Conservation (phyloP, 805 yeast species). For the Ogataea allantospora region DNA sequence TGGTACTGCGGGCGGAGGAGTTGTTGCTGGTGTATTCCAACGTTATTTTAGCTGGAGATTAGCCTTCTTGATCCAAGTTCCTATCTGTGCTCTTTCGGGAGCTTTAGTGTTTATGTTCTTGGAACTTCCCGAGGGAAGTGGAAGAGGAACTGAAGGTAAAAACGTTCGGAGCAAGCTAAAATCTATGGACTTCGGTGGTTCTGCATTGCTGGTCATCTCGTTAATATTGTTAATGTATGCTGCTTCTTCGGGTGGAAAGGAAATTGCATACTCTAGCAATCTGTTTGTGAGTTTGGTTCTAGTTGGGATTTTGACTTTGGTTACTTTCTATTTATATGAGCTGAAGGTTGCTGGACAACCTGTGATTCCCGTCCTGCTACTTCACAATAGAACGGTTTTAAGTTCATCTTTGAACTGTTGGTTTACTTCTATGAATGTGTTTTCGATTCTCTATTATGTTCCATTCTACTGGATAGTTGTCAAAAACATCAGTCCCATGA, state of each 20-base stretch:
- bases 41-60: conserved; percentile 62
- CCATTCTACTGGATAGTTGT: conserved; percentile 56
- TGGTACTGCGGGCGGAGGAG: conserved; percentile 75
- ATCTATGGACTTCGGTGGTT: conserved; percentile 67
- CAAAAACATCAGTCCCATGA: conserved; percentile 27
- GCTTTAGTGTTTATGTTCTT: conserved; percentile 38
- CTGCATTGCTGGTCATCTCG: conserved; percentile 54
- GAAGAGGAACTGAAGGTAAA: conserved; percentile 49
- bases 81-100: conserved; percentile 46
- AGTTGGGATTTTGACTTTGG: conserved; percentile 35
- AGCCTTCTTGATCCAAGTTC: conserved; percentile 53
- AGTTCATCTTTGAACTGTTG: conserved; percentile 67
- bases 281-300: conserved; percentile 36
- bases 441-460: conserved; percentile 60
- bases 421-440: conserved; percentile 68
- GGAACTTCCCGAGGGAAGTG: conserved; percentile 43
- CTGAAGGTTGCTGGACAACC: conserved; percentile 56
- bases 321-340: conserved; percentile 52
- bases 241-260: conserved; percentile 64
- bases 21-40: conserved; percentile 58
- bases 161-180: conserved; percentile 45
- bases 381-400: conserved; percentile 57
- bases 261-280: conserved; percentile 45
- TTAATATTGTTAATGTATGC: conserved; percentile 60
- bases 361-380: conserved; percentile 59